Base-by-base conservation (phyloP, 2,329 filamentous ascomycete genomes). In the Fonsecaea multimorphosa region DNA sequence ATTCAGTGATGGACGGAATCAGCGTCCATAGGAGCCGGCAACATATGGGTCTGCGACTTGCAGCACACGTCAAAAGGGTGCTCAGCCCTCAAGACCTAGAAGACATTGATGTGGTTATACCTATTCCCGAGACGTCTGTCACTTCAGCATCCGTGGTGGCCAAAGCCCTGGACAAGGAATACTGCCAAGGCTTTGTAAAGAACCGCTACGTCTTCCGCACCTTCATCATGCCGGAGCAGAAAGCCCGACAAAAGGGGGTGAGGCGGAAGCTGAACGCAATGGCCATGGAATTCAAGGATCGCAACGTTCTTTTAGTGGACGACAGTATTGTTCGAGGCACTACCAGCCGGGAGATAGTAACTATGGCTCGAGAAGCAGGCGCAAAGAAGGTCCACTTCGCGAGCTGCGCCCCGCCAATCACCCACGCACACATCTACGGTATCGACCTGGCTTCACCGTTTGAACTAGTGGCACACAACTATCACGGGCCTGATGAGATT, bases 271-370 rank as follows among this genome's bases (percentile, higher is more conserved):
- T 98, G 44, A 94, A 91, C 67, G 87, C 93, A 22, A 96, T 97
- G 78, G 87, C 89, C 29, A 88, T 89, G 40, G 93, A 97, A 75
- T 97, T 97, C 78, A 83, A 88, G 64, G 91, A 86, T 71, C 89
- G 90, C 72, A 91, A 89, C 65, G 90, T 98, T 7, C 83, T 93
- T 11, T 82, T 98, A 0, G 91, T 97, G 1, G 94, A 97, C 72
- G 94, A 97, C 79, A 92, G 88, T 72, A 92, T 97, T 65, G 93
- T 97, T 3, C 87, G 93, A 40, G 93, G 93, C 57, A 96, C 91
- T 0, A 96, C 92, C 1, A 90, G 87, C 66, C 83, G 88, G 54
- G 91, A 93, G 76, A 93, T 93, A 68, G 89, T 93, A 32, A 84
- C 82, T 64, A 96, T 97, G 93, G 92, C 91, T 12, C 85, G 89